A percentile compares a stretch with the other conserved stretches of the same genome.
Evolutionary conservation across 2,329 filamentous ascomycete species (phyloP).

Genomic region (Fusarium musae): DNA sequence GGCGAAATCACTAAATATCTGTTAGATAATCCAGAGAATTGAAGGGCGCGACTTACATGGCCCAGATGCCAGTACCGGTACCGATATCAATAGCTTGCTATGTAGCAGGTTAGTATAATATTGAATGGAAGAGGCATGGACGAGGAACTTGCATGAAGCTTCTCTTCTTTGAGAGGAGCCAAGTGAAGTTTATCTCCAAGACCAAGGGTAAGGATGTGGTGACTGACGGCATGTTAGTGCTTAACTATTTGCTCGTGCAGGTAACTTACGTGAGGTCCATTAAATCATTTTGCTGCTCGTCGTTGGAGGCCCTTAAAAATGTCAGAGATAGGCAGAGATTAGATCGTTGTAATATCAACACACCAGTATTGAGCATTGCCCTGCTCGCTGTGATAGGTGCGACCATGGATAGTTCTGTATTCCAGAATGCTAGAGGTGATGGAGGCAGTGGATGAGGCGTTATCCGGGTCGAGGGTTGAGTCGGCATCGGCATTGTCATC

Average conservation of each 20-base stretch:
- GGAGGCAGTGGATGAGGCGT: slow-evolving; percentile 33
- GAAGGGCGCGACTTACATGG: slow-evolving; percentile 40
- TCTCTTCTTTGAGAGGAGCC: slow-evolving; percentile 37
- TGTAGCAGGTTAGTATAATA: slow-evolving; percentile 25
- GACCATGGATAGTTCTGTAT: slow-evolving; percentile 38
- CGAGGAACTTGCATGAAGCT: slow-evolving; percentile 24
- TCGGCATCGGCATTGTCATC: not conserved
- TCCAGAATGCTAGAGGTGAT: slow-evolving; percentile 36
- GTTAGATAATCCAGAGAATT: not conserved
- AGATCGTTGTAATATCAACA: too few relatives aligned
- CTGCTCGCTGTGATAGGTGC: slow-evolving; percentile 40
- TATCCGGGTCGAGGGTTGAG: slow-evolving; percentile 10
- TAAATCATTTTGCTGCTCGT: slow-evolving; percentile 34
- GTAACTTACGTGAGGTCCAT: slow-evolving; percentile 38
- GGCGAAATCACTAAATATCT: slow-evolving; percentile 56
- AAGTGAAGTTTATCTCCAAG: slow-evolving; percentile 37
- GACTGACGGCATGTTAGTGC: not conserved
- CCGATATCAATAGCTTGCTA: slow-evolving; percentile 58
- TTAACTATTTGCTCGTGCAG: too few relatives aligned
- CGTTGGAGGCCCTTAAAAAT: slow-evolving; percentile 37
- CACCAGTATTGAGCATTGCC: slow-evolving; percentile 43
- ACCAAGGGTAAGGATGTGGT: slow-evolving; percentile 38
- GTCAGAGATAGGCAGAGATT: not conserved
- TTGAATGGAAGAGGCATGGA: accelerated
- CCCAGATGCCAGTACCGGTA: slow-evolving; percentile 68